Base-by-base conservation (phyloP, 164 flowering plant genomes). In the Chloranthus sessilifolius region DNA sequence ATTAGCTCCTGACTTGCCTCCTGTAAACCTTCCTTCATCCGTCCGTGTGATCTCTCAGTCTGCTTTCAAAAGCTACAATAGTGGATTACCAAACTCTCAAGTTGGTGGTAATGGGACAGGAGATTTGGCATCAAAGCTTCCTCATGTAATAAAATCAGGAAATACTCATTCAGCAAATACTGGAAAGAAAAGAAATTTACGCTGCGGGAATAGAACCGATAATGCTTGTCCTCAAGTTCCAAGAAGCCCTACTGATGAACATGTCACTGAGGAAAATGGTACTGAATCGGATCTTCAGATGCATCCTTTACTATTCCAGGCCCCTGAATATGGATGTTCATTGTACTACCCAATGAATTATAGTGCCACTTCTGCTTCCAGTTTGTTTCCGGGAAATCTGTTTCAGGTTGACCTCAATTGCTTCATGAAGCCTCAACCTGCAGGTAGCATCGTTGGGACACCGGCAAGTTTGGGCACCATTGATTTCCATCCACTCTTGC, bases 1-100 rank as follows among this genome's bases (percentile, higher is more conserved):
- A 71, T 76, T 92, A 70, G 91, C 97, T 43, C 99, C 99, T 11
- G 82, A 68, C 46, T 74, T 92, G 63, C 95, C 96, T 55, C 95
- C 95, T 22, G 86, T 92, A 39, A 85, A 88, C 69, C 96, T 88
- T 55, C 98, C 96, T 22, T 79, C 88, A 45, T 74, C 94, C 59
- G 98, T 85, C 50, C 88, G 91, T 44, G 67, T 92, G 34, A 77
- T 92, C 56, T 72, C 98, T 20, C 84, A 80, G 53, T 75, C 95
- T 17, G 82, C 78, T 57, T 70, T 87, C 38, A 69, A 65, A 63
- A 75, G 48, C 44, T 68, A 57, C 49, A 71, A 60, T 12, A 53
- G 27, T 58, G 77, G 59, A 27, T 34, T 71, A 39, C 56, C 76
- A 30, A 16, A 42, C 23, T 43, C 59, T 31, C 53, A 43, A 8